phyloP scores from a whole-genome alignment of 1,139 yeast species.

The Pneumocystis oryctolagi region DNA sequence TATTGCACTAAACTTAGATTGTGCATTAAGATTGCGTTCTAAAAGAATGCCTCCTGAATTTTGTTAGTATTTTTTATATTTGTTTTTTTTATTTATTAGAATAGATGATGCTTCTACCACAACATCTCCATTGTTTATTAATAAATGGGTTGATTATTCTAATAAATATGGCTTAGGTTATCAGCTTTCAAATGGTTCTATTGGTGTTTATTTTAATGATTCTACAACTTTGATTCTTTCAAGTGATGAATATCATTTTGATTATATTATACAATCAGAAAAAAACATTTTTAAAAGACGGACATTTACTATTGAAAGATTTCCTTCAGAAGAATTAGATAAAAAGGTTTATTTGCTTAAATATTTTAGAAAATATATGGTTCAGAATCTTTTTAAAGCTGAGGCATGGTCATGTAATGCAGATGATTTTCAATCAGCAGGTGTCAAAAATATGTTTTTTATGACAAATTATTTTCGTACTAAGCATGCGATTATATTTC shows the following conservation, averaged over 20 bases:
- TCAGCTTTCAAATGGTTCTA: conserved; percentile 76
- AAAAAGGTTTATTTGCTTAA: conserved; percentile 71
- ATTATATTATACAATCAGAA: conserved; percentile 31
- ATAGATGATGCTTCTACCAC: neutral
- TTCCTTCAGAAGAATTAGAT: conserved; percentile 29
- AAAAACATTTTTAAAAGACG: conserved; percentile 30
- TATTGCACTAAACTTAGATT: neutral
- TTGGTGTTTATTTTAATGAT: conserved; percentile 83
- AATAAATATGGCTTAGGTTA: conserved; percentile 92
- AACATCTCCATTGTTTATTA: conserved; percentile 33
- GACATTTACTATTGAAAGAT: conserved; percentile 53
- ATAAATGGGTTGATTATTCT: conserved; percentile 97
- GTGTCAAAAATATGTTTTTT: conserved; percentile 32
- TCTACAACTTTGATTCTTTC: conserved; percentile 64
- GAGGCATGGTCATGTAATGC: conserved; percentile 3
- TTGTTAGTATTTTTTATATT: neutral
- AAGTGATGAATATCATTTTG: conserved; percentile 47
- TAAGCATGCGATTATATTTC: conserved; percentile 75
- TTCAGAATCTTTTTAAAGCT: conserved; percentile 21
- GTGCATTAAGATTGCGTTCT: neutral
- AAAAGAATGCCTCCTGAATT: neutral
- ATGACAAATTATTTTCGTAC: conserved; percentile 71
- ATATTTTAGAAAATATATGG: conserved; percentile 35
- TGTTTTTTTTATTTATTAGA: neutral
- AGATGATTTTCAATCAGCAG: neutral